Evolutionary conservation across 2,329 filamentous ascomycete species (phyloP), one percentile per base, ranked within the genome.

Genomic region (Exophiala xenobiotica): DNA sequence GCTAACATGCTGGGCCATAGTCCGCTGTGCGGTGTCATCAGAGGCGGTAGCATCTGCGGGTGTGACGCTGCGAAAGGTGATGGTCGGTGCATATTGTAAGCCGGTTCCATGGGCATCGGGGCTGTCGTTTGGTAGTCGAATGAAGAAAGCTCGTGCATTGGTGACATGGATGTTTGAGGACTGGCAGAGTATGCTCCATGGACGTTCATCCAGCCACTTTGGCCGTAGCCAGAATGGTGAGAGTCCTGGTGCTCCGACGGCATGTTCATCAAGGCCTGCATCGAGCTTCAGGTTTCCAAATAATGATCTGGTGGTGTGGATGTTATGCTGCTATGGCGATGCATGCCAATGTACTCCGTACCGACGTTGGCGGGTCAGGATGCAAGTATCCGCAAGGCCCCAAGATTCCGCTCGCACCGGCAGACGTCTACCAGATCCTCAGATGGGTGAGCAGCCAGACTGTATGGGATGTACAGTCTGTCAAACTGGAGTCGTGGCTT

Each of bases 1-100:
- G 86, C 87, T 66, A 92, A 74, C 79, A 90, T 86, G 67, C 88
- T 92, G 6, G 89, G 89, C 89, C 89, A 95, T 57, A 62, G 31
- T 16, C 47, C 51, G 37, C 45, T 56, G 33, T 85, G 78, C 18
- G 85, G 83, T 74, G 88, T 87, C 62, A 88, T 84, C 58, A 91
- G 74, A 65, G 88, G 85, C 18, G 87, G 82, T 31, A 57, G 59
- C 59, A 61, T 60, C 35, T 54, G 60, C 31, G 56, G 52, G 26
- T 58, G 54, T 16, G 88, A 71, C 24, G 75, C 72, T 33, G 72
- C 71, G 61, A 78, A 77, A 54, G 80, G 74, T 56, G 80, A 77
- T 61, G 78, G 78, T 60, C 81, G 77, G 61, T 82, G 78, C 60
- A 77, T 74, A 58, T 67, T 71, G 62, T 76, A 82, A 7, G 72